phyloP scores from a whole-genome alignment of 169 alveolate genomes.

The Cryptosporidium viatorum region DNA sequence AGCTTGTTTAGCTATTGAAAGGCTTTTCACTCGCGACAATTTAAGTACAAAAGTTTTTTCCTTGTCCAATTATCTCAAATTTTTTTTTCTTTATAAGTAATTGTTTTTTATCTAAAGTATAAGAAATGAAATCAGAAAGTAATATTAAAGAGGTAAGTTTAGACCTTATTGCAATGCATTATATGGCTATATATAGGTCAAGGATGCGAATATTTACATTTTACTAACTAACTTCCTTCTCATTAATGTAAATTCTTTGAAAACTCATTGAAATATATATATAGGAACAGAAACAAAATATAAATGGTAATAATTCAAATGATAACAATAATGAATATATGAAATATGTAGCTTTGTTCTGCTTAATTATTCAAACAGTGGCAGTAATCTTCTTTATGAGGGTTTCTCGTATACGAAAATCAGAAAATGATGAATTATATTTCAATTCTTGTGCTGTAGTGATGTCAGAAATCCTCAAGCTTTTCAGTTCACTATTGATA shows the following conservation, averaged over 20 bases:
- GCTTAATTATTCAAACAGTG: slow-evolving; percentile 52
- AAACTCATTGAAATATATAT: no score
- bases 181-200: background rate
- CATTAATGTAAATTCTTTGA: background rate
- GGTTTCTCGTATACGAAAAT: slow-evolving; percentile 13
- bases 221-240: background rate
- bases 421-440: slow-evolving; percentile 16
- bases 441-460: slow-evolving; percentile 73
- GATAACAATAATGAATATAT: slow-evolving; percentile 27
- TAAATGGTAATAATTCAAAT: background rate
- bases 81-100: background rate
- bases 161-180: background rate
- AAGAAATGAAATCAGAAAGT: background rate
- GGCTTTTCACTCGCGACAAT: background rate
- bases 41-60: background rate
- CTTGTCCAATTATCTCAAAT: no score
- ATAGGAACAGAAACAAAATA: background rate
- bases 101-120: no score
- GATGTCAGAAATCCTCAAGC: slow-evolving; percentile 48
- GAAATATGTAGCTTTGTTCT: slow-evolving; percentile 62
- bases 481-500: slow-evolving; percentile 17
- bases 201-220: background rate
- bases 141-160: background rate
- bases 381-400: slow-evolving; percentile 73
- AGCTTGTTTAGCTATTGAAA: no score